These are phyloP conservation scores for Abelmoschus esculentus DNA, from an alignment of 345 rosid species.

Conservation along the genomic window DNA sequence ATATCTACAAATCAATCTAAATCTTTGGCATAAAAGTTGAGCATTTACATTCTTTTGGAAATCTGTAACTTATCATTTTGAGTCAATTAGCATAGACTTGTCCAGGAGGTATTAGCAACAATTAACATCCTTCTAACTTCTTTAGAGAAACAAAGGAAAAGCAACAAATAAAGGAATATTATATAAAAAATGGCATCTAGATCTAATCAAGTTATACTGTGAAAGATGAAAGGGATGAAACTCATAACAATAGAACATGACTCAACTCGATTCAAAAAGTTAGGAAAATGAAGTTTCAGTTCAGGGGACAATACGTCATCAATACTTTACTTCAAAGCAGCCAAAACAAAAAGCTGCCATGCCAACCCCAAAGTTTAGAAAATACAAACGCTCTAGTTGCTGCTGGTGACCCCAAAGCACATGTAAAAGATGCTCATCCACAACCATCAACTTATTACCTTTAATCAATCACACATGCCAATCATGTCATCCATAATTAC, in stretches of 20 bases:
- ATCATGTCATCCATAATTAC: background rate
- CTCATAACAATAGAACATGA: background rate
- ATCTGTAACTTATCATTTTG: background rate
- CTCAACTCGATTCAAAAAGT: background rate
- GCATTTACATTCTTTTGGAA: background rate
- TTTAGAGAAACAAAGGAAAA: background rate
- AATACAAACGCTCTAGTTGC: background rate
- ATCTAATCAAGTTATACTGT: background rate
- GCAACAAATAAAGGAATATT: background rate
- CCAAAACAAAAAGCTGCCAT: conserved; percentile 6
- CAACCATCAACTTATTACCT: background rate
- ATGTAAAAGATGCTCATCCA: conserved; percentile 3
- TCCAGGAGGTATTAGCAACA: background rate
- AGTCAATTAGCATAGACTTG: background rate
- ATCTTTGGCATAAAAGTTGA: background rate
- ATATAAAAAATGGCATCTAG: background rate
- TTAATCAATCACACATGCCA: background rate
- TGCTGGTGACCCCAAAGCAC: conserved; percentile 6
- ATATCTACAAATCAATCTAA: background rate
- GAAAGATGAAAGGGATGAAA: background rate
- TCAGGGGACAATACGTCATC: background rate
- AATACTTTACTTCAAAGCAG: background rate
- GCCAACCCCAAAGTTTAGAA: background rate
- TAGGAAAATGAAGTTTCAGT: background rate
- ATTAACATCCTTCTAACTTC: background rate